Evolutionary conservation across 768 basidiomycete species (phyloP).

Genomic region (Lepiota brunneoincarnata): DNA sequence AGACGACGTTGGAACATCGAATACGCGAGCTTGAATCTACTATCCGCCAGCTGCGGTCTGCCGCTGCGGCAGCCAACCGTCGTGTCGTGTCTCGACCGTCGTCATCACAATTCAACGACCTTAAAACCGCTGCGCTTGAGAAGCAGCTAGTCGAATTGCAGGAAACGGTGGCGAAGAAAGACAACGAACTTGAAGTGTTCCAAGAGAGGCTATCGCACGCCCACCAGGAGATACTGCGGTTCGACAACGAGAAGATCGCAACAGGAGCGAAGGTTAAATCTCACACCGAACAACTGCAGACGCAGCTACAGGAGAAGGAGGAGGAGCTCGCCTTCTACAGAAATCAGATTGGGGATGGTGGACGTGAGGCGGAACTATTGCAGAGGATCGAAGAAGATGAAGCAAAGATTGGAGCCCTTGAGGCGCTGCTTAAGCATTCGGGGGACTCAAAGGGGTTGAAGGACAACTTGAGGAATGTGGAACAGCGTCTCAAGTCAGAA

Average conservation of each 20-base stretch:
- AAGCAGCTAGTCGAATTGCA: constrained; percentile 52
- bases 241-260: constrained; percentile 60
- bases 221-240: constrained; percentile 46
- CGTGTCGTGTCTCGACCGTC: constrained; percentile 42
- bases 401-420: constrained; percentile 58
- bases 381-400: constrained; percentile 73
- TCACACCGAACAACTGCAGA: constrained; percentile 43
- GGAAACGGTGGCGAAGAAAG: constrained; percentile 40
- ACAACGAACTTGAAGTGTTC: constrained; percentile 36
- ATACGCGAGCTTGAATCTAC: constrained; percentile 56
- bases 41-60: constrained; percentile 31
- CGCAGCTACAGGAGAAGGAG: constrained; percentile 50
- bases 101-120: constrained; percentile 57
- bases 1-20: constrained; percentile 50
- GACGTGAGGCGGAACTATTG: constrained; percentile 59
- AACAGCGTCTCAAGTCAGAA: constrained; percentile 41
- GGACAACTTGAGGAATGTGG: constrained; percentile 36
- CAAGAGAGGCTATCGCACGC: constrained; percentile 47
- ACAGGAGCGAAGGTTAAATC: constrained; percentile 42
- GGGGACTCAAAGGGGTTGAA: constrained; percentile 34
- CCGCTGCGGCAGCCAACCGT: constrained; percentile 28
- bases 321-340: constrained; percentile 52
- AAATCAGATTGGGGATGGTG: constrained; percentile 36
- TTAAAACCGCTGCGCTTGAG: constrained; percentile 49
- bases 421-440: constrained; percentile 43